Conservation (phyloP, 2,329 filamentous ascomycete species). For the Aureobasidium melanogenum region DNA sequence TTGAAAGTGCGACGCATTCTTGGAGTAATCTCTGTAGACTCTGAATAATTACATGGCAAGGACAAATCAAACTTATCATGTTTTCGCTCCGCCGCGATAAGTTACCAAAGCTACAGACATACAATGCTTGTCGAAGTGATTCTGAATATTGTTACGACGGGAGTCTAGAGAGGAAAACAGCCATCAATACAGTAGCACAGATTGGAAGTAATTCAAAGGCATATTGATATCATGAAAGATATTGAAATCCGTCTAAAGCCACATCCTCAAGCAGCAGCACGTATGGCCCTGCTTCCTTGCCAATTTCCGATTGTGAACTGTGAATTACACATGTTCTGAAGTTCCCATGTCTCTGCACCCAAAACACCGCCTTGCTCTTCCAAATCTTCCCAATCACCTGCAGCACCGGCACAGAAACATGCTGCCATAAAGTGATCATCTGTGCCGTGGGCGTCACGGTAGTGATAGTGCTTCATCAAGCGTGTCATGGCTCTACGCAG, state of each 20-base stretch:
- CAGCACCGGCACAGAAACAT: constrained; percentile 53
- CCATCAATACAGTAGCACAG: neutral
- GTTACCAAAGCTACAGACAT: neutral
- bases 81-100: neutral
- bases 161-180: neutral
- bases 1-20: neutral
- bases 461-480: constrained; percentile 60
- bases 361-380: neutral
- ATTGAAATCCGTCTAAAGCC: neutral
- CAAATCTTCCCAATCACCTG: constrained; percentile 31
- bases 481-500: constrained; percentile 49
- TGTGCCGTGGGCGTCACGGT: constrained; percentile 57
- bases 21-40: neutral
- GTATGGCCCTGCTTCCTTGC: constrained; percentile 14
- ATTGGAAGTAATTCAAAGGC: too few relatives aligned
- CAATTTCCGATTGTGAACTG: constrained; percentile 47
- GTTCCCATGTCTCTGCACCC: constrained; percentile 52
- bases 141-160: too few relatives aligned
- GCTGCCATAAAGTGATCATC: constrained; percentile 63
- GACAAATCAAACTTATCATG: neutral
- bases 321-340: constrained; percentile 55
- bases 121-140: too few relatives aligned
- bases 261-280: neutral
- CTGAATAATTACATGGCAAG: neutral
- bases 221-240: neutral